Evolutionary conservation across 1,284 basidiomycete species (phyloP), one percentile per base, ranked within the genome.

Genomic region (Boletus holoroseus): DNA sequence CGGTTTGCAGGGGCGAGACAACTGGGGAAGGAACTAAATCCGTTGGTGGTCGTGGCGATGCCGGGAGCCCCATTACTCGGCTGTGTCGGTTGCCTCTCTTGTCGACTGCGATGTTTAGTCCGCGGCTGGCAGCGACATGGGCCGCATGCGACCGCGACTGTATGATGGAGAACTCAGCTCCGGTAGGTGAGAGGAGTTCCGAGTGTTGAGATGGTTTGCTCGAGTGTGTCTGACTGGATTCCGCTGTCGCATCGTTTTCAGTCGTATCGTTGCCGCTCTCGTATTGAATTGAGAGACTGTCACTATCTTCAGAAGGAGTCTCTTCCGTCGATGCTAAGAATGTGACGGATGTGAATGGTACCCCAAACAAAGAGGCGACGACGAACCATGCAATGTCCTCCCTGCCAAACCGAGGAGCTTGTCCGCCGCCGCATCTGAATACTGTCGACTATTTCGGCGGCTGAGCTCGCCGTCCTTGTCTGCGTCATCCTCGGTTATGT

Each of bases 391-490:
- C 38, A 91, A 68, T 28, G 74, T 73, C 58, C 88, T 76, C 27
- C 88, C 88, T 27, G 76, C 72, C 50, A 91, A 68, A 32, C 88
- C 88, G 47, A 91, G 78, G 60, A 89, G 71, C 65, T 83, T 73
- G 68, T 91, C 88, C 41, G 88, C 85, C 50, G 86, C 87, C 35
- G 81, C 80, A 60, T 88, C 85, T 22, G 82, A 79, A 67, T 91
- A 91, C 55, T 84, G 86, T 58, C 76, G 79, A 62, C 87, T 90
- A 67, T 91, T 91, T 58, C 88, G 77, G 55, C 81, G 77, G 59
- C 73, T 72, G 22, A 72, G 59, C 24, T 77, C 75, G 41, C 68
- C 60, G 22, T 66, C 60, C 37, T 72, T 71, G 18, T 63, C 64
- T 51, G 58, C 53, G 30, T 71, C 73, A 15, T 55, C 62, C 53